A percentile compares a stretch with the other conserved stretches of the same genome.
Conservation (phyloP, 305 asterid species). For the Fraxinus sp. region DNA sequence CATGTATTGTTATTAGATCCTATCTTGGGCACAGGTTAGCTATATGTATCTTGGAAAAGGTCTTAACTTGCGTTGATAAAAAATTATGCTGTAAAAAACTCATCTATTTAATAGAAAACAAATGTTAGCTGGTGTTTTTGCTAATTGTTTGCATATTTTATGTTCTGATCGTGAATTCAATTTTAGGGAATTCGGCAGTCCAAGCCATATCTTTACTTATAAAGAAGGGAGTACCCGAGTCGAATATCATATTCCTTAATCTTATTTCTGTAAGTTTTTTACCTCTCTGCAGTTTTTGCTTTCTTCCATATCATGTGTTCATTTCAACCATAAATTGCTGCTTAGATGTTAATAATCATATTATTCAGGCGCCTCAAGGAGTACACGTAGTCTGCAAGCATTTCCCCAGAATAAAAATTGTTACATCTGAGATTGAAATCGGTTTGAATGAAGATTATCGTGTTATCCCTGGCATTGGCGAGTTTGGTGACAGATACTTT, state of each 20-base stretch:
- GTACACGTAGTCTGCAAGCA: slow-evolving; percentile 83
- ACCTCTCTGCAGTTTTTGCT: neutral
- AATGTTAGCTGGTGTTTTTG: neutral
- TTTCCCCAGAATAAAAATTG: slow-evolving; percentile 84
- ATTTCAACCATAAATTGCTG: neutral
- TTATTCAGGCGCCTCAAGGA: slow-evolving; percentile 89
- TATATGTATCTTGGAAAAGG: neutral
- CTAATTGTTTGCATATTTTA: neutral
- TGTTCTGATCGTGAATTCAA: slow-evolving; percentile 11
- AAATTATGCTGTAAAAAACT: neutral
- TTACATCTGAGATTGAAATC: slow-evolving; percentile 94
- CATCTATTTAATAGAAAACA: neutral
- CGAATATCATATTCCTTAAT: slow-evolving; percentile 89
- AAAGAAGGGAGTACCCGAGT: slow-evolving; percentile 89
- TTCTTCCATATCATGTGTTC: neutral
- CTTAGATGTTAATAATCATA: neutral
- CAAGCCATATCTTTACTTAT: slow-evolving; percentile 84
- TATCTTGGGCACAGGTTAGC: slow-evolving; percentile 81
- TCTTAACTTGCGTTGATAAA: neutral
- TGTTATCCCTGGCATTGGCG: slow-evolving; percentile 96
- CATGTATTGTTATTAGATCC: slow-evolving; percentile 87
- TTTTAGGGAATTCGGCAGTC: slow-evolving; percentile 86
- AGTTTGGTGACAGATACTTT: slow-evolving; percentile 90
- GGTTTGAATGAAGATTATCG: slow-evolving; percentile 81
- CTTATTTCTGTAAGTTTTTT: slow-evolving; percentile 79